Evolutionary conservation across 2,329 filamentous ascomycete genomes (phyloP).

Genomic region (Septoria petroselini): DNA sequence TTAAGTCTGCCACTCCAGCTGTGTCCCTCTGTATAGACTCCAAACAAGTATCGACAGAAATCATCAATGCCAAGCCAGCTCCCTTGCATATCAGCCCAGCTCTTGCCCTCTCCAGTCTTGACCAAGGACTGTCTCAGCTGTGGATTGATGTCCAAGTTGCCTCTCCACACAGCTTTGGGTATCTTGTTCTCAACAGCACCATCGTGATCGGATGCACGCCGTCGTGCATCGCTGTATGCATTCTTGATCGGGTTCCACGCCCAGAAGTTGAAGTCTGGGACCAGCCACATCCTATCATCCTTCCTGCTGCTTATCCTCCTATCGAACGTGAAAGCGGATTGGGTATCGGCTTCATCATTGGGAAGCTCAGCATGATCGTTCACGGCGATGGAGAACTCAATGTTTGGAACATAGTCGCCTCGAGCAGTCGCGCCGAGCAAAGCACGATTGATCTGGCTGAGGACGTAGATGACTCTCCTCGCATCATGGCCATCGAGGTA

Average conservation of each 20-base stretch:
- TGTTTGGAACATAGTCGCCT: slow-evolving; percentile 41
- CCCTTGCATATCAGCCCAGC: slow-evolving; percentile 13
- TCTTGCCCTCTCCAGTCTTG: background rate
- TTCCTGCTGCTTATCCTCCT: slow-evolving; percentile 28
- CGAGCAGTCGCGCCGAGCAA: slow-evolving; percentile 39
- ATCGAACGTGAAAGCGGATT: slow-evolving; percentile 27
- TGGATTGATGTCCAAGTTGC: slow-evolving; percentile 24
- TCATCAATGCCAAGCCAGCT: slow-evolving; percentile 11
- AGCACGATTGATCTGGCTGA: slow-evolving; percentile 48
- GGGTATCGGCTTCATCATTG: slow-evolving; percentile 13
- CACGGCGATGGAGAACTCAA: slow-evolving; percentile 50
- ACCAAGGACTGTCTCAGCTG: slow-evolving; percentile 10
- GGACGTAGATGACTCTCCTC: slow-evolving; percentile 34
- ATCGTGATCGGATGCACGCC: slow-evolving; percentile 6
- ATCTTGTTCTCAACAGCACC: slow-evolving; percentile 8
- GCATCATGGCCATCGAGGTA: slow-evolving; percentile 24
- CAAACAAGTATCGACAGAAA: slow-evolving; percentile 26
- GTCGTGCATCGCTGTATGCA: slow-evolving; percentile 15
- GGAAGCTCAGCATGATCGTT: slow-evolving; percentile 41
- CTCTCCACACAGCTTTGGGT: slow-evolving; percentile 15
- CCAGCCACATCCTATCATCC: slow-evolving; percentile 46
- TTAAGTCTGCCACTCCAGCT: slow-evolving; percentile 25
- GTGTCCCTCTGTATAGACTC: slow-evolving; percentile 26
- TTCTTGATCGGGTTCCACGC: slow-evolving; percentile 25
- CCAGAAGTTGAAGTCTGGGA: slow-evolving; percentile 53